Evolutionary conservation across 2,329 filamentous ascomycete genomes (phyloP).

Genomic region (Sarocladium strictum): DNA sequence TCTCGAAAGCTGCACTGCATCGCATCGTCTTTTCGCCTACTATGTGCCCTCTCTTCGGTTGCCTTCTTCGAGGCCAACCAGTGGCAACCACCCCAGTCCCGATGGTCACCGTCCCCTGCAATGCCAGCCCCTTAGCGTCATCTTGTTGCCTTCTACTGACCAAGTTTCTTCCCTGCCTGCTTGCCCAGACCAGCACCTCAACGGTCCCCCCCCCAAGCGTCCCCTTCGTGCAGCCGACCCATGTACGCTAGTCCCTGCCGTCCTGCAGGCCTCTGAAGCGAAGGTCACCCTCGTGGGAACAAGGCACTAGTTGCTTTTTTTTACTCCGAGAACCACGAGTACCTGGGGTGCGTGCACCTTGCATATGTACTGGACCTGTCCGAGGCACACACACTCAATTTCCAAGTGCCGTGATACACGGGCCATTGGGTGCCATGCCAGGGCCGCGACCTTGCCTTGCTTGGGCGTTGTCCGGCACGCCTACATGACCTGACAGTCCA

Average conservation of each 20-base stretch:
- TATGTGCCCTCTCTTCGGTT: not conserved
- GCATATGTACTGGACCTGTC: not conserved
- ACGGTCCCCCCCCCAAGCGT: not conserved
- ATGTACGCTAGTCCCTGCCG: slow-evolving; percentile 6
- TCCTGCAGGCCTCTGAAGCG: slow-evolving; percentile 7
- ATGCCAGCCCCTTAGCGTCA: not conserved
- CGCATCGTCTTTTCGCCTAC: not conserved
- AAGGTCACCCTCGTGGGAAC: slow-evolving; percentile 7
- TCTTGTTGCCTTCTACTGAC: slow-evolving; percentile 1
- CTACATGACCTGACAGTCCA: slow-evolving; percentile 1
- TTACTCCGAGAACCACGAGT: slow-evolving; percentile 7
- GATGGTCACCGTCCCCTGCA: not conserved
- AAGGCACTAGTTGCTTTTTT: not conserved
- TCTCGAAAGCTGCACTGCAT: not conserved
- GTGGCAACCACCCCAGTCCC: not conserved
- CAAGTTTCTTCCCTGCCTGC: not conserved
- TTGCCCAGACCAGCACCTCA: not conserved
- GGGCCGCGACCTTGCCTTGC: slow-evolving; percentile 2
- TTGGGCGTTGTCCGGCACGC: not conserved
- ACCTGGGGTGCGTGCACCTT: slow-evolving; percentile 9
- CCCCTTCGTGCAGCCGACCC: not conserved
- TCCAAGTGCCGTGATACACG: slow-evolving; percentile 8
- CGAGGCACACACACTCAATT: not conserved
- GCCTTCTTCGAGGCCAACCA: not conserved
- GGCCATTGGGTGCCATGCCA: slow-evolving; percentile 1